Evolutionary conservation across 2,329 filamentous ascomycete genomes (phyloP).

Genomic region (Diplocarpon rosae): DNA sequence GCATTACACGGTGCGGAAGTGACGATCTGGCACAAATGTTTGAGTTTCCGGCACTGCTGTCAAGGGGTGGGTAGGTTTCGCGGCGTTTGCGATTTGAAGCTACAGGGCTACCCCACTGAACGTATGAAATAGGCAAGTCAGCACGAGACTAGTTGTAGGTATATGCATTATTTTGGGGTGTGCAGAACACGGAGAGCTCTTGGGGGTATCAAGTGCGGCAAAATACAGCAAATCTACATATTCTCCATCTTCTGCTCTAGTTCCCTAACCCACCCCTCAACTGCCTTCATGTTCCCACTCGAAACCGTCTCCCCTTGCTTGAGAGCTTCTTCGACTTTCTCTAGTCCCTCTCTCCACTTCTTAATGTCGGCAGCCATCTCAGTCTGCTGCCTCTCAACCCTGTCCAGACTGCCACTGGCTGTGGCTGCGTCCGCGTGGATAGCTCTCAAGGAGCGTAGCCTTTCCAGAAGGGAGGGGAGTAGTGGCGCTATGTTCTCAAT

Average conservation of each 20-base stretch:
- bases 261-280: conserved; percentile 81
- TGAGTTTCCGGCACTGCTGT: neutral
- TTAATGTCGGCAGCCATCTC: conserved; percentile 77
- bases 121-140: conserved; percentile 1
- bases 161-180: too few species aligned
- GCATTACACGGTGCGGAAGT: conserved; percentile 1
- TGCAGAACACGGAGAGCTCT: too few species aligned
- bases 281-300: conserved; percentile 69
- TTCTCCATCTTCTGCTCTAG: conserved; percentile 66
- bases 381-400: conserved; percentile 66
- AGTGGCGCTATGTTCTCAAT: conserved; percentile 80
- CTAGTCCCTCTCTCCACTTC: conserved; percentile 73
- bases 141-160: conserved; percentile 3
- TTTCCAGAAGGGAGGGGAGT: conserved; percentile 73
- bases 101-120: too few species aligned
- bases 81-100: too few species aligned
- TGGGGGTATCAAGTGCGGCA: neutral
- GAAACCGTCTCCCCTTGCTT: conserved; percentile 58
- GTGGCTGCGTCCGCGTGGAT: conserved; percentile 81
- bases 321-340: conserved; percentile 67
- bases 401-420: conserved; percentile 65
- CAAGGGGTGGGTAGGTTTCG: neutral
- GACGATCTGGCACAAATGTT: neutral
- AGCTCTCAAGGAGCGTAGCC: conserved; percentile 69
- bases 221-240: conserved; percentile 16